Base-by-base conservation (phyloP, 2,329 filamentous ascomycete genomes). In the Mollisiaceae sp. region DNA sequence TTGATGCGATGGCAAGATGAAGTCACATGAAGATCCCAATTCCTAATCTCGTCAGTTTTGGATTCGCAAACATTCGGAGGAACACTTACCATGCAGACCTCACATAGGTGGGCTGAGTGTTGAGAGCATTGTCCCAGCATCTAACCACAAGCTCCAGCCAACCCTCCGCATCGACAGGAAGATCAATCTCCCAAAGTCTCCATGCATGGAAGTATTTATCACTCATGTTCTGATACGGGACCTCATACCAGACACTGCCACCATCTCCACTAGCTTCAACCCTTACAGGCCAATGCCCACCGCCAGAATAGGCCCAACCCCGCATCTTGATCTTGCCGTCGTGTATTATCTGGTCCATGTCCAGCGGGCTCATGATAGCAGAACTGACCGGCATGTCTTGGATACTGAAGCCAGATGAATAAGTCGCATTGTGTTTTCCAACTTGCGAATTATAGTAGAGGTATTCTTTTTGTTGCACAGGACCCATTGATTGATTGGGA, bases 261-360 rank as follows among this genome's bases (percentile, higher is more conserved):
- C 84, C 85, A 72, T 91, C 88, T 38, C 87, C 78, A 66, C 84
- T 88, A 36, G 91, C 79, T 69, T 91, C 89, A 2, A 91, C 88
- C 20, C 89, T 85, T 55, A 88, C 82, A 68, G 91, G 88, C 73
- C 82, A 82, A 43, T 86, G 83, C 1, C 89, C 89, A 52, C 89
- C 89, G 36, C 89, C 89, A 0, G 87, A 88, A 73, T 89, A 90
- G 1, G 89, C 89, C 73, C 90, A 91, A 0, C 89, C 89, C 57
- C 82, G 80, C 4, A 90, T 73, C 35, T 67, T 70, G 6, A 75
- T 75, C n/a, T 36, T 67, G 2, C 74, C 72, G 12, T 71, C 59
- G 54, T 74, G 73, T 2, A 74, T 63, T 14, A 75, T 60, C 18
- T 65, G 64, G 18, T 71, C 62, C 68, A 62, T 65, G 45, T 64